Percentiles rank a stretch among this genome's conserved stretches.
Conservation (phyloP, 441 rosid genomes). For the Dalechampia spathulata region DNA sequence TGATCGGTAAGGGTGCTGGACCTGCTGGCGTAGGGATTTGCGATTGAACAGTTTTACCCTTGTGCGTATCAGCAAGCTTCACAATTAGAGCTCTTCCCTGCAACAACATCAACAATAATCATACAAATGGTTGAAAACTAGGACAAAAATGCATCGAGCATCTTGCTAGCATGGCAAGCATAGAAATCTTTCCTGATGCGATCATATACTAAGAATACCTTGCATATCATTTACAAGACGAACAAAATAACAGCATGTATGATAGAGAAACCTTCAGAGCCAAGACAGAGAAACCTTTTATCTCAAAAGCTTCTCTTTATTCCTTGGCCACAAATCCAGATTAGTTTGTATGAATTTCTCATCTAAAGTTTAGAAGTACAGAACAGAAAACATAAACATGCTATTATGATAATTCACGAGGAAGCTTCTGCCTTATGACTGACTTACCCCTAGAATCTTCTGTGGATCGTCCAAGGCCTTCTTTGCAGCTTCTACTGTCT, state of each 20-base stretch:
- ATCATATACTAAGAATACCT: too few species aligned
- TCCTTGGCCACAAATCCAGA: not conserved
- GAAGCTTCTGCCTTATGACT: not conserved
- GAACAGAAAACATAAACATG: not conserved
- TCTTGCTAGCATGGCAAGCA: not conserved
- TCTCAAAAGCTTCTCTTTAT: too few species aligned
- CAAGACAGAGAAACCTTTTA: too few species aligned
- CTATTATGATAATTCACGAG: not conserved
- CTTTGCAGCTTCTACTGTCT: slow-evolving; percentile 49
- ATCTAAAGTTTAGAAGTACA: not conserved
- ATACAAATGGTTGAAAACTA: not conserved
- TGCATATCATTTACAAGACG: too few species aligned
- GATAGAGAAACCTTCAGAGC: too few species aligned
- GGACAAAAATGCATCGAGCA: not conserved
- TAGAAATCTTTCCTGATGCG: not conserved
- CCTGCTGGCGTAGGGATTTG: slow-evolving; percentile 29
- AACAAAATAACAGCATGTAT: too few species aligned
- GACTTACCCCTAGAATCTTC: slow-evolving; percentile 44
- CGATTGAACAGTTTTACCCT: slow-evolving; percentile 31
- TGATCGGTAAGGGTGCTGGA: slow-evolving; percentile 26
- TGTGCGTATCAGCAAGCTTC: slow-evolving; percentile 49
- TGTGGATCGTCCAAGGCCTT: slow-evolving; percentile 55
- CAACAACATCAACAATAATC: slow-evolving; percentile 8
- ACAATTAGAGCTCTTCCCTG: slow-evolving; percentile 45
- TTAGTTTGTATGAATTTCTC: not conserved